Evolutionary conservation across 75 land plant genomes (phyloP).

Genomic region (Cryptomeria japonica): DNA sequence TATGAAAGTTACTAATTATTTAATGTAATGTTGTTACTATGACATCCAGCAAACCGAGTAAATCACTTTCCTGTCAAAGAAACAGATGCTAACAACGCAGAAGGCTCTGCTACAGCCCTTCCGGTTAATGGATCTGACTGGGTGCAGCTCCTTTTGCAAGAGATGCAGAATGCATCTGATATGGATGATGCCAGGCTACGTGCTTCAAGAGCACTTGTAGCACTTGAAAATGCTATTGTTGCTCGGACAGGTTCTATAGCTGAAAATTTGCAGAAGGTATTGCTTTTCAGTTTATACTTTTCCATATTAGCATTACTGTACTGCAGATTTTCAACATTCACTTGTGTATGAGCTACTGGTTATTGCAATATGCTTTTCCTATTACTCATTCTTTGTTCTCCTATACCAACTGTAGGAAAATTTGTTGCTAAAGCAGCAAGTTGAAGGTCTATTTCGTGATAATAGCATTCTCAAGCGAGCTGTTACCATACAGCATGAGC

Average conservation of each 20-base stretch:
- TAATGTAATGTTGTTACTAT: not conserved
- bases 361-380: not conserved
- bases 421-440: slow-evolving; percentile 52
- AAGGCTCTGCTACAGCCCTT: slow-evolving; percentile 8
- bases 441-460: slow-evolving; percentile 49
- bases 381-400: not conserved
- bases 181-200: slow-evolving; percentile 68
- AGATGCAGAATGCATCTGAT: slow-evolving; percentile 67
- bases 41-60: not conserved
- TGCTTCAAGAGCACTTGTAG: slow-evolving; percentile 59
- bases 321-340: not conserved
- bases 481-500: slow-evolving; percentile 84
- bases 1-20: not conserved
- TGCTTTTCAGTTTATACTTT: not conserved
- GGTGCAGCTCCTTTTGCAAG: slow-evolving; percentile 79
- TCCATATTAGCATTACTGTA: not conserved
- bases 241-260: slow-evolving; percentile 31
- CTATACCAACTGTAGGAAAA: slow-evolving; percentile 48
- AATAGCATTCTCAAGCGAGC: slow-evolving; percentile 72
- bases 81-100: not conserved
- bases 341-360: not conserved
- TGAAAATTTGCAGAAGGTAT: slow-evolving; percentile 50
- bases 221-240: slow-evolving; percentile 59
- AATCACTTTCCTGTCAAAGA: not conserved
- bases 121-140: slow-evolving; percentile 58